A percentile compares a stretch with the other conserved stretches of the same genome.
Evolutionary conservation across 257 asterid species (phyloP).

Genomic region (Solanum piurae): DNA sequence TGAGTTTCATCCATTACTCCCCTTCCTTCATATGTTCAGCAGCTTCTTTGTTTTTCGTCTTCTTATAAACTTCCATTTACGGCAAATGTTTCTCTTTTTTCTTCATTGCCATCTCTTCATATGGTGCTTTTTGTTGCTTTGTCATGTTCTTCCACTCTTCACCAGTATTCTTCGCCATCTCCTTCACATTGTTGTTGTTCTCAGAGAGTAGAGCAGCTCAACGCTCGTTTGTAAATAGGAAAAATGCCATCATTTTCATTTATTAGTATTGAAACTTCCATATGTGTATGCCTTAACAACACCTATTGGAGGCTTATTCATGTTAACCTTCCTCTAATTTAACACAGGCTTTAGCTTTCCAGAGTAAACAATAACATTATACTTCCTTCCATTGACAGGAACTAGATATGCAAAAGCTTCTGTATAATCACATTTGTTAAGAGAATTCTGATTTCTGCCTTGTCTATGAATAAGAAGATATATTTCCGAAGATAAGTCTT

Average conservation of each 20-base stretch:
- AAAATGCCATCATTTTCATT: background rate
- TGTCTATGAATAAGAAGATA: no score
- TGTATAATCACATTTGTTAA: no score
- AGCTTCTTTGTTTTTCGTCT: slow-evolving; percentile 64
- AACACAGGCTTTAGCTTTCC: no score
- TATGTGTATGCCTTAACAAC: no score
- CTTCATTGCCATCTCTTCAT: slow-evolving; percentile 54
- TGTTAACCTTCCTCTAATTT: no score
- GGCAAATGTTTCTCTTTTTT: slow-evolving; percentile 43
- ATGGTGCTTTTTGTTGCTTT: slow-evolving; percentile 45
- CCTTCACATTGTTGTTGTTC: slow-evolving; percentile 45
- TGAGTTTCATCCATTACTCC: slow-evolving; percentile 59
- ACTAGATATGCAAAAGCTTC: no score
- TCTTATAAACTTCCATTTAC: slow-evolving; percentile 70
- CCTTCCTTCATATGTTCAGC: slow-evolving; percentile 44
- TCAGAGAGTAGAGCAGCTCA: slow-evolving; percentile 45
- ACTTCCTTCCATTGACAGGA: no score
- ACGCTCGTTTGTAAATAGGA: slow-evolving; percentile 37
- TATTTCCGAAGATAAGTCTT: no score
- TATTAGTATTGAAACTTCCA: no score
- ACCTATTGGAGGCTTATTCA: no score
- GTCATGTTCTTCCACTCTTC: slow-evolving; percentile 93
- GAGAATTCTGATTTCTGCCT: no score
- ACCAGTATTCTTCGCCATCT: slow-evolving; percentile 65
- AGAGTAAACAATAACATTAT: no score